These are phyloP conservation scores for Mycena rosella DNA, from an alignment of 768 basidiomycete genomes.

Conservation along the genomic window DNA sequence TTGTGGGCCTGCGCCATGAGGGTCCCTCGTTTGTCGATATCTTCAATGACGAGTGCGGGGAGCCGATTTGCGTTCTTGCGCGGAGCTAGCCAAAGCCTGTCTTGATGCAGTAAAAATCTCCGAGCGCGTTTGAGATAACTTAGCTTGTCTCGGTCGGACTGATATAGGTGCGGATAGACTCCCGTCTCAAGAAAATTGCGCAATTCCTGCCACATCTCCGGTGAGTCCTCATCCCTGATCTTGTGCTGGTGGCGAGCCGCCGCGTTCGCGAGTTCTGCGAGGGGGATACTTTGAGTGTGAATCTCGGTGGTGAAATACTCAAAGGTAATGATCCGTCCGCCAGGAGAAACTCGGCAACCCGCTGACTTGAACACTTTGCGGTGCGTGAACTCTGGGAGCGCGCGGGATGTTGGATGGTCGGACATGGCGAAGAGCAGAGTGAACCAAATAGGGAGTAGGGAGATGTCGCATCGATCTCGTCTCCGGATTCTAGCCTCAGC, in stretches of 20 bases:
- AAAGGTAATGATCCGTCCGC: constrained; percentile 1
- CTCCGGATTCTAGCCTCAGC: too few species aligned
- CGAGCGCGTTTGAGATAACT: constrained; percentile 20
- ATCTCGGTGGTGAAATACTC: neutral
- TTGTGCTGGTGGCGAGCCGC: constrained; percentile 14
- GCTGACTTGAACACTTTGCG: neutral
- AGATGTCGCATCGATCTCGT: too few species aligned
- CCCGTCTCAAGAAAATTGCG: constrained; percentile 25
- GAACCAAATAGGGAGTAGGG: too few species aligned
- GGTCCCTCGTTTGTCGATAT: constrained; percentile 12
- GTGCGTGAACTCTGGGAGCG: too few species aligned
- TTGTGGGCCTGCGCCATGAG: constrained; percentile 45
- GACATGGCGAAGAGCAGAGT: too few species aligned
- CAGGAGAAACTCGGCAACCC: neutral
- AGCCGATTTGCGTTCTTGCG: constrained; percentile 17
- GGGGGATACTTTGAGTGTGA: constrained; percentile 26
- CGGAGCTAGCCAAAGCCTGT: constrained; percentile 35
- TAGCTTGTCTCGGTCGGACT: constrained; percentile 9
- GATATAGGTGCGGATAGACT: constrained; percentile 11
- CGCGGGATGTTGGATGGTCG: too few species aligned
- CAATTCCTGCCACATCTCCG: constrained; percentile 33
- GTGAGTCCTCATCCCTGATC: constrained; percentile 25
- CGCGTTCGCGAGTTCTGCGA: neutral
- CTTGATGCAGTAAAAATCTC: constrained; percentile 38
- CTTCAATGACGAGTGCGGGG: constrained; percentile 43